These are phyloP conservation scores for Trametes coccinea DNA, from an alignment of 768 basidiomycete genomes.

Conservation along the genomic window DNA sequence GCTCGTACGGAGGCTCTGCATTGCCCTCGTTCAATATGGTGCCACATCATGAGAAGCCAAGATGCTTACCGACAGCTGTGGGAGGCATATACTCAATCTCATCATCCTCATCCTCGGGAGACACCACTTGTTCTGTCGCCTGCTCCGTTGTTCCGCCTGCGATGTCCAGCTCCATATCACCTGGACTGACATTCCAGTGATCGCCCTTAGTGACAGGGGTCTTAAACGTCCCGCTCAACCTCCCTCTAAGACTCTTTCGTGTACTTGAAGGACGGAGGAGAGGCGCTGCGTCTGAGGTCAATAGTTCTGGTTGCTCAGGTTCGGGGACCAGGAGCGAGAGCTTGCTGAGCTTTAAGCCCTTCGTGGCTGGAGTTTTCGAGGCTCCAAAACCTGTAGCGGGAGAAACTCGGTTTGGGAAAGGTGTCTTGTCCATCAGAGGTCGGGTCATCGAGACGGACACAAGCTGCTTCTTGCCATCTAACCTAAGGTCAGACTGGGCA, in stretches of 20 bases:
- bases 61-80: slow-evolving; percentile 41
- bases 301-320: slow-evolving; percentile 30
- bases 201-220: slow-evolving; percentile 68
- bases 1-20: slow-evolving; percentile 45
- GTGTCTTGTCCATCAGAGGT: slow-evolving; percentile 74
- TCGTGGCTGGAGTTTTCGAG: slow-evolving; percentile 31
- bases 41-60: neutral
- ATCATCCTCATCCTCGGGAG: slow-evolving; percentile 36
- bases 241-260: slow-evolving; percentile 61
- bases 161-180: slow-evolving; percentile 37
- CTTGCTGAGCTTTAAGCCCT: slow-evolving; percentile 37
- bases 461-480: slow-evolving; percentile 29
- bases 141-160: slow-evolving; percentile 27
- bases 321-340: slow-evolving; percentile 33
- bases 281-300: slow-evolving; percentile 33
- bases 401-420: slow-evolving; percentile 61
- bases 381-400: slow-evolving; percentile 37
- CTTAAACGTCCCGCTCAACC: slow-evolving; percentile 53
- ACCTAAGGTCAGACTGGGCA: neutral
- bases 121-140: slow-evolving; percentile 26
- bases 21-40: too few relatives aligned
- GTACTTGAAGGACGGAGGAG: slow-evolving; percentile 65
- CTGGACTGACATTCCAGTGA: slow-evolving; percentile 78
- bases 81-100: slow-evolving; percentile 61
- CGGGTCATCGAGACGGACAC: slow-evolving; percentile 32